Percentiles rank a stretch among this genome's conserved stretches.
Conservation (phyloP, 139 green algal species). For the Chlorella ohadii region DNA sequence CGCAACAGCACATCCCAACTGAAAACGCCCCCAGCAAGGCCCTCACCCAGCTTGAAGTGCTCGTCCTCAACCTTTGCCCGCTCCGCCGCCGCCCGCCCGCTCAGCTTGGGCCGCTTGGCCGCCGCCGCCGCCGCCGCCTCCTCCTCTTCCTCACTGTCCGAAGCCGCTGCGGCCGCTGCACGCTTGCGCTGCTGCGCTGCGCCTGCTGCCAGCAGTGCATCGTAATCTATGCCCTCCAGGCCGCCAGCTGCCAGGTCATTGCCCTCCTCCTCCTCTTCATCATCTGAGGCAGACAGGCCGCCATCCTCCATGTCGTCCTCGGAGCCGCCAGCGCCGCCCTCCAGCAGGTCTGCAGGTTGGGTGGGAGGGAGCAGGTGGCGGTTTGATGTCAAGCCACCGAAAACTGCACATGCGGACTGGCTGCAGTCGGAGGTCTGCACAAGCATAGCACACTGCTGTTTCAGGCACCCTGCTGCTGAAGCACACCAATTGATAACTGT, state of each 20-base stretch:
- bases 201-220: conserved; percentile 39
- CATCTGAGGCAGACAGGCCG: conserved; percentile 4
- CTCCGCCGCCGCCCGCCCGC: not conserved
- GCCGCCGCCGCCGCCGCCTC: conserved; percentile 17
- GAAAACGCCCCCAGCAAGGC: no score
- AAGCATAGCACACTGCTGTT: no score
- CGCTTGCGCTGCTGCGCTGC: not conserved
- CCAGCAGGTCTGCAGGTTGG: conserved; percentile 27
- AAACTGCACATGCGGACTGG: no score
- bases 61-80: conserved; percentile 65
- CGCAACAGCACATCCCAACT: not conserved
- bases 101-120: not conserved
- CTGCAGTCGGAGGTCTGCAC: no score
- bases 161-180: not conserved
- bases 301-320: conserved; percentile 2
- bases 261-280: conserved; percentile 27
- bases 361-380: no score
- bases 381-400: no score
- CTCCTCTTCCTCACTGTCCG: conserved; percentile 9
- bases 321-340: not conserved
- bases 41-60: conserved; percentile 82
- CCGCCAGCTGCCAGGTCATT: not conserved
- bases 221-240: conserved; percentile 43
- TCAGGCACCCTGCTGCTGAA: no score
- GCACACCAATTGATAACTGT: no score